Evolutionary conservation across 2,329 filamentous ascomycete species (phyloP), one percentile per base, ranked within the genome.

Genomic region (Coleophoma eucalyptorum): DNA sequence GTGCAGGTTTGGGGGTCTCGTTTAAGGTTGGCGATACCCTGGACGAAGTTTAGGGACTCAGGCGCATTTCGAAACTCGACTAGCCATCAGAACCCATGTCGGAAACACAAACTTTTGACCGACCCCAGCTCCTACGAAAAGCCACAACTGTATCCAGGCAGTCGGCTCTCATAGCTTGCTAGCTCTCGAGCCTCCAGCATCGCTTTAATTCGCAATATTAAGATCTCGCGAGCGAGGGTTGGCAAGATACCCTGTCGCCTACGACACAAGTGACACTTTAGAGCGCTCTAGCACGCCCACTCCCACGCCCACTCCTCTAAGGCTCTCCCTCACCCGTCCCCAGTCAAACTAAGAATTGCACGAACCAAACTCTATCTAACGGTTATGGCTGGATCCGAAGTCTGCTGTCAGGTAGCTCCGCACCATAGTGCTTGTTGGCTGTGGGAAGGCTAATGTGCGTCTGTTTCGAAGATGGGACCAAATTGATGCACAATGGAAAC

Each of bases 201-300:
- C 50, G 49, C 53, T 50, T 54, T 52, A 51, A 50, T 55, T 53
- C 32, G 31, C 20, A 20, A 44, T 11, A 26, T 44, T 31, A 26
- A 3, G 54, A 52, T 51, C 49, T 47, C 26, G 34, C 49, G 40
- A 44, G 31, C 20, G 40, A 16, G 40, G 19, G n/a, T n/a, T n/a
- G n/a, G n/a, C n/a, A n/a, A n/a, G n/a, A n/a, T n/a, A n/a, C 26
- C 26, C 26, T 26, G 26, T 8, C 26, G 26, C 26, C 26, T 2
- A 16, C 51, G 52, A 53, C 57, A 57, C 45, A 51, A 53, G 55
- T 58, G 54, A 55, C 57, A 58, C 50, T 21, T 38, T 15, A 11
- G 13, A 11, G 35, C n/a, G n/a, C n/a, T n/a, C n/a, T n/a, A 38
- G 15, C 3, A 6, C 35, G 4, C 4, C 5, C 35, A 4, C 35